Conservation (phyloP, 2,329 filamentous ascomycete genomes). For the Trichoderma cornu-damae region DNA sequence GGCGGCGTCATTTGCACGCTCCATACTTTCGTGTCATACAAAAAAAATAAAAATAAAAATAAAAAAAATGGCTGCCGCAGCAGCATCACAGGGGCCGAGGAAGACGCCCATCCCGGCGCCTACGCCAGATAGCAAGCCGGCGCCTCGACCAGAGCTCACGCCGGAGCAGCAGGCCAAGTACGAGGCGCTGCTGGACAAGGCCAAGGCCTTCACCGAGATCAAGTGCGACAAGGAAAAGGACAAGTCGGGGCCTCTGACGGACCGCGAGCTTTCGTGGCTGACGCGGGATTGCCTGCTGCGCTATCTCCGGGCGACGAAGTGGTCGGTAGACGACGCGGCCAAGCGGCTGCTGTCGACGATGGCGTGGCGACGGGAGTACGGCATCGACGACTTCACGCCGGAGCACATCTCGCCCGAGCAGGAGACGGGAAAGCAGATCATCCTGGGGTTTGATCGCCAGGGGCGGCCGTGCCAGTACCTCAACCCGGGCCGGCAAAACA, state of each 20-base stretch:
- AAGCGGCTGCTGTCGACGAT: constrained; percentile 77
- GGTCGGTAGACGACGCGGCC: constrained; percentile 69
- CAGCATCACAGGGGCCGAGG: not conserved
- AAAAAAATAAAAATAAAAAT: not conserved
- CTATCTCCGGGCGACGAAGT: constrained; percentile 91
- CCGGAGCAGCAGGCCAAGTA: constrained; percentile 79
- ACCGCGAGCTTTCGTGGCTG: constrained; percentile 81
- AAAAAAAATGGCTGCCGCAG: not conserved
- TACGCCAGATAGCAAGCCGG: constrained; percentile 52
- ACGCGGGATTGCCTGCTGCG: constrained; percentile 87
- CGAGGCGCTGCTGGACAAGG: constrained; percentile 64
- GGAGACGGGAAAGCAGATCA: constrained; percentile 91
- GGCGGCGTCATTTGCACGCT: not conserved
- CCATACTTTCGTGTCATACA: not conserved
- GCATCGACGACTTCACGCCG: constrained; percentile 68
- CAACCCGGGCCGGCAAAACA: constrained; percentile 87
- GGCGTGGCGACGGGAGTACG: constrained; percentile 87
- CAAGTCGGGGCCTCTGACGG: constrained; percentile 62
- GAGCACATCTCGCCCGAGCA: constrained; percentile 93
- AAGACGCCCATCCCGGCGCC: constrained; percentile 35
- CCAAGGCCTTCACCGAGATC: constrained; percentile 65
- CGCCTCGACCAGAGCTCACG: constrained; percentile 56
- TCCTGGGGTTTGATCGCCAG: constrained; percentile 80
- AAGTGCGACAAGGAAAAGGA: constrained; percentile 51
- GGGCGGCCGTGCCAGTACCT: constrained; percentile 88